Conservation (phyloP, 306 rosid genomes). For the Bauhinia variegata region DNA sequence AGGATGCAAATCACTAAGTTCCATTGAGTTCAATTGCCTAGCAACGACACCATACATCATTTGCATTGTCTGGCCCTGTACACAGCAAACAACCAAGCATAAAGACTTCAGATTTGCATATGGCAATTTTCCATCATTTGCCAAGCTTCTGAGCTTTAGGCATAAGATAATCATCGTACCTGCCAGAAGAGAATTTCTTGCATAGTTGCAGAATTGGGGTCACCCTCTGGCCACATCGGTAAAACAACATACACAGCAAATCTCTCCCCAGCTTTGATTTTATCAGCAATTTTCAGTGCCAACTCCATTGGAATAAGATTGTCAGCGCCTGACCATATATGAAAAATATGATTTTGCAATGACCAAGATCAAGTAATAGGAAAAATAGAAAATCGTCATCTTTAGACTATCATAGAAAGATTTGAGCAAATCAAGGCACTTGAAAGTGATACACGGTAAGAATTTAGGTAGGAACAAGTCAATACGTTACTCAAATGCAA, state of each 20-base stretch:
- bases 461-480: slow-evolving; percentile 10
- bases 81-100: slow-evolving; percentile 31
- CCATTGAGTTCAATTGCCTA: slow-evolving; percentile 56
- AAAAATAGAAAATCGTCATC: slow-evolving; percentile 11
- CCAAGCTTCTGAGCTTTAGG: slow-evolving; percentile 29
- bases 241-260: slow-evolving; percentile 79
- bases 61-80: slow-evolving; percentile 85
- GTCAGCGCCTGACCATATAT: slow-evolving; percentile 78
- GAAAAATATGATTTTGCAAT: slow-evolving; percentile 25
- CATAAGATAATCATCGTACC: slow-evolving; percentile 50
- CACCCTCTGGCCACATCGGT: slow-evolving; percentile 99
- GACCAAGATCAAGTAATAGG: slow-evolving; percentile 2
- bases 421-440: slow-evolving; percentile 22
- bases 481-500: slow-evolving; percentile 10
- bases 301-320: slow-evolving; percentile 95
- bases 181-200: slow-evolving; percentile 99
- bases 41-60: slow-evolving; percentile 77
- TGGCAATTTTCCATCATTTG: slow-evolving; percentile 19
- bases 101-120: slow-evolving; percentile 9
- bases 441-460: slow-evolving; percentile 20
- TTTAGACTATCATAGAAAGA: slow-evolving; percentile 1
- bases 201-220: slow-evolving; percentile 72
- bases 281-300: slow-evolving; percentile 86
- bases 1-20: slow-evolving; percentile 51
- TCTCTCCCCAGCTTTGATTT: slow-evolving; percentile 85